These are phyloP conservation scores for Escovopsis sp. DNA, from an alignment of 2,329 filamentous ascomycete genomes.

Conservation along the genomic window DNA sequence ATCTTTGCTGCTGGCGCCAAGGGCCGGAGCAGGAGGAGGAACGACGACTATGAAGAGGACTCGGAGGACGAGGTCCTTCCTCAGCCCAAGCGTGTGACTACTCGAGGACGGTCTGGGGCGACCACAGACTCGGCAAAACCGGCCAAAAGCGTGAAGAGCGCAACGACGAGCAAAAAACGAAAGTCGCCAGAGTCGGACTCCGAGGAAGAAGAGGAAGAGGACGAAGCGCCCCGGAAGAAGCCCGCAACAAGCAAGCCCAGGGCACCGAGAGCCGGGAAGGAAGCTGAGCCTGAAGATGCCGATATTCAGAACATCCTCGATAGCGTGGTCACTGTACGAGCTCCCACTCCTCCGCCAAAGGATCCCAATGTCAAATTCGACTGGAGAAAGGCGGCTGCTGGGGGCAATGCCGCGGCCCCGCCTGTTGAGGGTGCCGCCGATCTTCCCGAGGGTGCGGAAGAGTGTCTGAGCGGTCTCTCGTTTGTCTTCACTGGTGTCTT, in stretches of 20 bases:
- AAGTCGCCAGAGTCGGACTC: constrained; percentile 41
- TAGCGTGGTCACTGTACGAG: constrained; percentile 66
- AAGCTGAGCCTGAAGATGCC: constrained; percentile 50
- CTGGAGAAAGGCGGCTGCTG: constrained; percentile 50
- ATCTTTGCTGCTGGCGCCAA: constrained; percentile 66
- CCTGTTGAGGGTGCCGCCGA: constrained; percentile 52
- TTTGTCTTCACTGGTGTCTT: constrained; percentile 95
- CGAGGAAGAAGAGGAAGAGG: constrained; percentile 45
- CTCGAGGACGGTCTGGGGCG: constrained; percentile 21
- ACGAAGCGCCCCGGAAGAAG: constrained; percentile 42
- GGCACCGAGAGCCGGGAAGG: constrained; percentile 48
- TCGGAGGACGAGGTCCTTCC: constrained; percentile 56
- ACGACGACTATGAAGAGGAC: constrained; percentile 63
- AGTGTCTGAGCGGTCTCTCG: constrained; percentile 75
- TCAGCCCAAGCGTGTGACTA: constrained; percentile 42
- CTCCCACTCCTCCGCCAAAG: constrained; percentile 69
- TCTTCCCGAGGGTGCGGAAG: constrained; percentile 68
- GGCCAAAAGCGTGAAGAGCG: constrained; percentile 16
- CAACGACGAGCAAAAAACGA: constrained; percentile 34
- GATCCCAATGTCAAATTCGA: constrained; percentile 64
- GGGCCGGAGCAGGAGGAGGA: constrained; percentile 49
- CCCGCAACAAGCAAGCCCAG: constrained; percentile 43
- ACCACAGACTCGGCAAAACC: constrained; percentile 11
- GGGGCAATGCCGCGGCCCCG: constrained; percentile 43
- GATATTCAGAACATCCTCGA: constrained; percentile 71